Base-by-base conservation (phyloP, 2,329 filamentous ascomycete species). In the Botrytis fragariae region DNA sequence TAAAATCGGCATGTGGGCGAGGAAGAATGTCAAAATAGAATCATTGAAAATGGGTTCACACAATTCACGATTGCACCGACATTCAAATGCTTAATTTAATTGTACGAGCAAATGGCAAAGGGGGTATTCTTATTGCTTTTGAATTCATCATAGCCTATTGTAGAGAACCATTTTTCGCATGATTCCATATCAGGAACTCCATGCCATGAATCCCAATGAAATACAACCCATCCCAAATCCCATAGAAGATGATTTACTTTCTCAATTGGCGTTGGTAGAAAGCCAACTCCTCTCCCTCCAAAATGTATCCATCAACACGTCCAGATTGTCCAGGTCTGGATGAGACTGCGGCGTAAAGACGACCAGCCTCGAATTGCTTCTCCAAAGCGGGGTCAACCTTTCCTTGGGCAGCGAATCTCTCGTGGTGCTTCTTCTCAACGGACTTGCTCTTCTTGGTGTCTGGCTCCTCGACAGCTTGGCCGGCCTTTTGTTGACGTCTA, bases 231-330 rank as follows among this genome's bases (percentile, higher is more conserved):
- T 74, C 73, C 77, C 77, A 76, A 74, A 74, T 63, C 73, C 74
- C 73, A 72, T 64, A 77, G 74, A 75, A 77, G 75, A 74, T 74
- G 79, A 75, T 89, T 88, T 98, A 98, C 91, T 97, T 98, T 91
- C 96, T 93, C 86, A 98, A 94, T 88, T 95, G 95, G 88, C 93
- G 93, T 92, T 97, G 95, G 94, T 99, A 99, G 93, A 99, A 99
- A 86, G 95, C 94, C 83, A 99, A 90, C 91, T 99, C 96, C 86
- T 99, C 96, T 83, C 96, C 96, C 92, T 99, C 96, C 79, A 99
- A 90, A 85, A 99, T 92, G 89, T 99, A 99, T 79, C 96, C 96
- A 85, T 99, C 96, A 82, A 90, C 91, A 87, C 96, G 94, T 82
- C 96, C 96, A 84, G 93, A 96, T 92, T 99, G 96, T 82, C 96